Conservation (phyloP, 2,329 filamentous ascomycete genomes). For the Penicillium decumbens region DNA sequence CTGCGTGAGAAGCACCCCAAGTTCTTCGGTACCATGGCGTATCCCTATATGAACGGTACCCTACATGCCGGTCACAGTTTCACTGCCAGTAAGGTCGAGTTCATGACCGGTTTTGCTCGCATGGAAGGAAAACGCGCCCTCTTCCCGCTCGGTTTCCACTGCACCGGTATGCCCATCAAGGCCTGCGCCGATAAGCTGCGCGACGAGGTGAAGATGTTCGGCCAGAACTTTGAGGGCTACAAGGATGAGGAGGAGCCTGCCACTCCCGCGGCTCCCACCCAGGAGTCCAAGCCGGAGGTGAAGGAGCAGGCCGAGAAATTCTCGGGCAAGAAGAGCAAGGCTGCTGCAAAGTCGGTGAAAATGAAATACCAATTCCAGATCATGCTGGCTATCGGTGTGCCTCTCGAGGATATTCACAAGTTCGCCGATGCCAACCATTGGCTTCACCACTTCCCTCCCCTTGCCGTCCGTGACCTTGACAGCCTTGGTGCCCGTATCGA, state of each 20-base stretch:
- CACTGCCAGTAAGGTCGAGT: constrained; percentile 88
- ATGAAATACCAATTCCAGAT: constrained; percentile 96
- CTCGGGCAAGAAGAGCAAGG: constrained; percentile 86
- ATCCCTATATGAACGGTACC: constrained; percentile 80
- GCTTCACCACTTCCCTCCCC: constrained; percentile 86
- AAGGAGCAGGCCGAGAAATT: constrained; percentile 90
- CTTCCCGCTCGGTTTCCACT: constrained; percentile 92
- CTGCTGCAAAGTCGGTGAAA: constrained; percentile 80
- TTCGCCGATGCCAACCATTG: constrained; percentile 90
- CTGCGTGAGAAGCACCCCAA: constrained; percentile 79
- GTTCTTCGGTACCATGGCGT: constrained; percentile 78
- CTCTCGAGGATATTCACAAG: constrained; percentile 80
- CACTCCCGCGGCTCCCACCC: constrained; percentile 52
- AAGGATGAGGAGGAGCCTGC: constrained; percentile 56
- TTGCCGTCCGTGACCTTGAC: constrained; percentile 70
- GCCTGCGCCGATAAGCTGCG: constrained; percentile 93
- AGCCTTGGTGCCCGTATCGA: constrained; percentile 84
- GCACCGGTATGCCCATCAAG: constrained; percentile 97
- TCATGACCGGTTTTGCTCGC: constrained; percentile 75
- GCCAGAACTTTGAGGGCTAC: constrained; percentile 76
- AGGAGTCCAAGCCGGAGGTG: constrained; percentile 53
- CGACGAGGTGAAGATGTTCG: constrained; percentile 84
- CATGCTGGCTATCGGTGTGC: constrained; percentile 86
- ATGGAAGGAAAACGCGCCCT: constrained; percentile 86
- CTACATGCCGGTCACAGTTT: constrained; percentile 91